phyloP scores from a whole-genome alignment of 2,329 filamentous ascomycete genomes.

The Coniochaeta sp. region DNA sequence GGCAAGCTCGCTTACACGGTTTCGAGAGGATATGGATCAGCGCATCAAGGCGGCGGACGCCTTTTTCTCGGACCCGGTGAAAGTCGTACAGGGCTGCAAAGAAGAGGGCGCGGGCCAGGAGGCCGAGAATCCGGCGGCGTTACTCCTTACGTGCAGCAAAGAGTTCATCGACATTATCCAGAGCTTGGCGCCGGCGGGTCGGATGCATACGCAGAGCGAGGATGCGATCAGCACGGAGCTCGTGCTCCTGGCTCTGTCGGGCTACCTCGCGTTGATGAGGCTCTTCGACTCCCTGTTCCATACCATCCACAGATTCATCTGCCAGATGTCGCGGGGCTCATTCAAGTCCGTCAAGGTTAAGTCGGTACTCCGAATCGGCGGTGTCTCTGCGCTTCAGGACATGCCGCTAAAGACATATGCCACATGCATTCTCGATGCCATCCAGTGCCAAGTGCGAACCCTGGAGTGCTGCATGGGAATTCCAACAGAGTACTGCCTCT shows the following conservation, averaged over 20 bases:
- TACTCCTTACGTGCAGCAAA: conserved; percentile 10
- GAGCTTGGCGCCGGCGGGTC: conserved; percentile 5
- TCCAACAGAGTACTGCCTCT: conserved; percentile 14
- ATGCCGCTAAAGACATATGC: conserved; percentile 16
- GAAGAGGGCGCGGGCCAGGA: conserved; percentile 7
- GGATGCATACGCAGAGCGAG: conserved; percentile 3
- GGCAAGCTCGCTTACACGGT: conserved; percentile 9
- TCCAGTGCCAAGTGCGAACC: conserved; percentile 12
- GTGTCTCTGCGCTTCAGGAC: conserved; percentile 15
- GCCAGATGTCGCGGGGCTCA: conserved; percentile 9
- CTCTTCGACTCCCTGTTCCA: conserved; percentile 14
- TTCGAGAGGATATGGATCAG: conserved; percentile 12
- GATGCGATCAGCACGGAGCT: conserved; percentile 12
- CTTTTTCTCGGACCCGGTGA: conserved; percentile 1
- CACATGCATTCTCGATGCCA: conserved; percentile 13
- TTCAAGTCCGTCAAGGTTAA: conserved; percentile 15
- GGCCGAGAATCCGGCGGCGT: conserved; percentile 10
- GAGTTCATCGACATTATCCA: conserved; percentile 11
- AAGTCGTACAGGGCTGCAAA: conserved; percentile 10
- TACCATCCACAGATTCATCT: conserved; percentile 9
- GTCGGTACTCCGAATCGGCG: conserved; percentile 16
- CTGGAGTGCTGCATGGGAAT: conserved; percentile 15
- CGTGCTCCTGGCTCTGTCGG: conserved; percentile 12
- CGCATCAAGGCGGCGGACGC: conserved; percentile 9
- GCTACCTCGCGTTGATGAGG: conserved; percentile 15